Percentiles rank a stretch among this genome's conserved stretches.
Evolutionary conservation across 768 basidiomycete genomes (phyloP).

Genomic region (Multifurca ochricompacta): DNA sequence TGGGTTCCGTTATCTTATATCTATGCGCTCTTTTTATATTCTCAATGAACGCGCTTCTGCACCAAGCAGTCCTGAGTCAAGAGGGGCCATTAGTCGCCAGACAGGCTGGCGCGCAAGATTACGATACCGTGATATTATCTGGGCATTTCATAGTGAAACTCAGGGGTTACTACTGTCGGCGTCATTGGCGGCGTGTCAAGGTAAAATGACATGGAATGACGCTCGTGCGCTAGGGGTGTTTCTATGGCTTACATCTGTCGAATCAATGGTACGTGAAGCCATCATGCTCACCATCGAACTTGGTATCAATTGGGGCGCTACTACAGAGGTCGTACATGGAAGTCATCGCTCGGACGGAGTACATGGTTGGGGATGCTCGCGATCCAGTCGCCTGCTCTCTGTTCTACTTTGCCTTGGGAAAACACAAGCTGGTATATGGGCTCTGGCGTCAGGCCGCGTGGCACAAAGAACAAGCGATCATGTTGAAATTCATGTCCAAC

Average conservation of each 20-base stretch:
- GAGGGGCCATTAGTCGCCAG: slow-evolving; percentile 33
- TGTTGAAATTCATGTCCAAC: slow-evolving; percentile 89
- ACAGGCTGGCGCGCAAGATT: slow-evolving; percentile 66
- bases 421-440: slow-evolving; percentile 85
- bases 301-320: background rate
- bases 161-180: slow-evolving; percentile 76
- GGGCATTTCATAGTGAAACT: slow-evolving; percentile 95
- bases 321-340: slow-evolving; percentile 75
- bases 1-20: slow-evolving; percentile 87
- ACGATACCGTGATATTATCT: slow-evolving; percentile 89
- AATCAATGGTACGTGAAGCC: slow-evolving; percentile 55
- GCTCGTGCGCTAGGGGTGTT: slow-evolving; percentile 81
- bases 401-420: slow-evolving; percentile 92
- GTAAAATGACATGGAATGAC: slow-evolving; percentile 86
- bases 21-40: slow-evolving; percentile 88
- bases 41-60: slow-evolving; percentile 57
- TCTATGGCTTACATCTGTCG: slow-evolving; percentile 77
- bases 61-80: slow-evolving; percentile 40
- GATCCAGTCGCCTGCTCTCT: slow-evolving; percentile 88
- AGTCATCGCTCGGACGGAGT: slow-evolving; percentile 84
- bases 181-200: slow-evolving; percentile 63
- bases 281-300: background rate
- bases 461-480: slow-evolving; percentile 82
- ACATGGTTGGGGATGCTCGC: slow-evolving; percentile 77
- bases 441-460: slow-evolving; percentile 94